phyloP scores from a whole-genome alignment of 352 stramenopile genomes.

The Globisporangium lucens region DNA sequence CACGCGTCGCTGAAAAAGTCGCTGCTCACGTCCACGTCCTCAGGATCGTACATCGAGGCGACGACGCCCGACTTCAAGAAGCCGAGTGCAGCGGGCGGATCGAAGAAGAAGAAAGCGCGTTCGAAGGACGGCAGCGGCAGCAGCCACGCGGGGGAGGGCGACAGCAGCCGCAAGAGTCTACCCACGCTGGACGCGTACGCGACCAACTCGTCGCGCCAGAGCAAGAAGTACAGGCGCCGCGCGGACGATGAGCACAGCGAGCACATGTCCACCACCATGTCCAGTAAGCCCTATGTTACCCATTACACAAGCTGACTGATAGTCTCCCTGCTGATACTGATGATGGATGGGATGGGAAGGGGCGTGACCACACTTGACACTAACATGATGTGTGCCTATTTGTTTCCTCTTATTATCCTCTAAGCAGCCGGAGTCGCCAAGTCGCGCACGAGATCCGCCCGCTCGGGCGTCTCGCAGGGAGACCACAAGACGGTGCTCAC shows the following conservation, averaged over 20 bases:
- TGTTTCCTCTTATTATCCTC: not conserved
- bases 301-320: not conserved
- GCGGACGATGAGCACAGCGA: slow-evolving; percentile 2
- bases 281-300: slow-evolving; percentile 2
- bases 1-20: slow-evolving; percentile 12
- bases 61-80: slow-evolving; percentile 19
- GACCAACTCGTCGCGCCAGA: slow-evolving; percentile 6
- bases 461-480: slow-evolving; percentile 17
- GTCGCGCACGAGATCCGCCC: slow-evolving; percentile 19
- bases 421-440: slow-evolving; percentile 13
- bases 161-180: slow-evolving; percentile 7
- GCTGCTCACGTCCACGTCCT: slow-evolving; percentile 4
- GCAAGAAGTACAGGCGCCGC: slow-evolving; percentile 2
- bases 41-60: slow-evolving; percentile 14
- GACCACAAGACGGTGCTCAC: slow-evolving; percentile 55
- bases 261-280: slow-evolving; percentile 14
- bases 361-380: not conserved
- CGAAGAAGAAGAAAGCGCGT: slow-evolving; percentile 7
- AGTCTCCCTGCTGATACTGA: not conserved
- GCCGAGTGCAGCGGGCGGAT: not conserved
- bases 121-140: slow-evolving; percentile 3
- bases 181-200: slow-evolving; percentile 11
- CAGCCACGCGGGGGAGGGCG: not conserved
- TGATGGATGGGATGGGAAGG: not conserved
- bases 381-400: not conserved